Evolutionary conservation across 1,139 yeast genomes (phyloP), one percentile per base, ranked within the genome.

Genomic region (Geotrichum macrosporum): DNA sequence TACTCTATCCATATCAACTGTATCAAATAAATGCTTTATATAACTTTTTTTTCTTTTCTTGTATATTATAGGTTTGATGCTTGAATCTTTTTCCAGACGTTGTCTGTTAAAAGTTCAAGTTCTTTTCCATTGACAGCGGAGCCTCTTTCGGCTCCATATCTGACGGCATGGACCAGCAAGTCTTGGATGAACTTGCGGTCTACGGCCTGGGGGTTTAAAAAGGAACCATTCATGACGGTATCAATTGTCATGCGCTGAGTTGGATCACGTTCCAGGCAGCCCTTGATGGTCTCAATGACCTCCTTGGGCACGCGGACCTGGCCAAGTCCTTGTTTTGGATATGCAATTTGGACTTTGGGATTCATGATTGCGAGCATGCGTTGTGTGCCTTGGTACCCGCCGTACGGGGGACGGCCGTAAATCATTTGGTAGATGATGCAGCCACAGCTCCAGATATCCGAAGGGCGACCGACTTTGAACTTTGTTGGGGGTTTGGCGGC

Each of bases 391-490:
- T 81, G 77, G 57, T 78, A 86, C 1, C 75, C 74, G 0, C 88
- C 95, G 69, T 87, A 89, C 1, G 98, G 98, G 1, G 96, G 94
- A 54, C 75, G 76, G 0, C 96, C 96, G 60, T 92, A 92, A 3
- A 89, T 77, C 95, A 94, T 87, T 66, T 92, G 97, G 66, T 89
- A 92, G 3, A 92, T 73, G 4, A 92, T 92, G 64, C 98, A 88
- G 0, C 98, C 99, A 67, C 96, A 84, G 18, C 97, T 88, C 98
- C 98, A 92, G 10, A 94, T 81, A 68, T 92, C 99, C 1, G 97
- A 84, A 0, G 98, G 96, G 59, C 81, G 84, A 1, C 98, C 97
- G 5, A 89, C 95, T 62, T 80, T 85, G 47, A 82, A 79, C 51
- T 75, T 69, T 21, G 54, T 44, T 2, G 54, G 47, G 21, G 58